Conservation (phyloP, 257 asterid genomes). For the Primulina tabacum region DNA sequence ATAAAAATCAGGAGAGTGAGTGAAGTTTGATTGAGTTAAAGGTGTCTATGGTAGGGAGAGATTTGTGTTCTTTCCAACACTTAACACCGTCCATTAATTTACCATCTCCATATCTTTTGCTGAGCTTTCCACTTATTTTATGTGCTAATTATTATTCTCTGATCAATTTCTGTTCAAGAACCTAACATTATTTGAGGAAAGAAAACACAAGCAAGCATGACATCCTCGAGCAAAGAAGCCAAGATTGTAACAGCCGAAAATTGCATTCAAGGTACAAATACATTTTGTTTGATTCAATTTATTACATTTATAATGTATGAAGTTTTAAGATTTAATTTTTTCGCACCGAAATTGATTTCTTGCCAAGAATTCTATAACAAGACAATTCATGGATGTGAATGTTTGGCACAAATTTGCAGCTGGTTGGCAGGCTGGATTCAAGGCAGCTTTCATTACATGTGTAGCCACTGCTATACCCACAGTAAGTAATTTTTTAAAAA, state of each 20-base stretch:
- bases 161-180: no score
- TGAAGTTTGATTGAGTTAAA: background rate
- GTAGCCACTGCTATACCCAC: constrained; percentile 31
- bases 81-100: constrained; percentile 19
- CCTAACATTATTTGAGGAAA: no score
- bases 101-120: background rate
- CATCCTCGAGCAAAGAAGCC: constrained; percentile 11
- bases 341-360: no score
- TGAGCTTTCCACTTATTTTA: constrained; percentile 7
- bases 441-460: constrained; percentile 29
- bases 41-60: constrained; percentile 12
- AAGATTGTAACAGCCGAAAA: constrained; percentile 24
- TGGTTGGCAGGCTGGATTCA: constrained; percentile 29
- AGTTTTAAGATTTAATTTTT: no score
- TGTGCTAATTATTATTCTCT: background rate
- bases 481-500: constrained; percentile 2
- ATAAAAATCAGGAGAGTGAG: background rate
- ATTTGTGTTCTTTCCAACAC: constrained; percentile 1
- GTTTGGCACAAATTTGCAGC: constrained; percentile 15
- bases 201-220: constrained; percentile 14
- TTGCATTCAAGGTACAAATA: constrained; percentile 17
- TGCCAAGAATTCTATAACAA: no score
- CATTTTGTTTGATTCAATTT: background rate
- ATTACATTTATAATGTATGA: background rate
- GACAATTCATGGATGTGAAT: no score